Evolutionary conservation across 1,139 yeast genomes (phyloP).

Genomic region (Sugiyamaella castrensis): DNA sequence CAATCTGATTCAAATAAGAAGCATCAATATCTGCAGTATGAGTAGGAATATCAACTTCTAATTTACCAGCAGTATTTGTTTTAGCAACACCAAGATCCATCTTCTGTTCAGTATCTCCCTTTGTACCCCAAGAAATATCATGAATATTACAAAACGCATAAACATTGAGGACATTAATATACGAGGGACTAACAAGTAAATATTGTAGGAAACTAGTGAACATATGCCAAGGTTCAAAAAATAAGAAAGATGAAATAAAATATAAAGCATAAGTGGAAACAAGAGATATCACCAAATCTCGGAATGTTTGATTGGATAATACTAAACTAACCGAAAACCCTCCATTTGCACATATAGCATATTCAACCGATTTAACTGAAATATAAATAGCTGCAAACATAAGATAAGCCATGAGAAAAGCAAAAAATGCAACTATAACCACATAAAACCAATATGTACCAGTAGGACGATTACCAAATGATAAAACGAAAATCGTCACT

Average conservation of each 20-base stretch:
- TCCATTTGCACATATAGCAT: constrained; percentile 41
- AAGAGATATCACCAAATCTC: constrained; percentile 85
- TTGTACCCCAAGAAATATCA: constrained; percentile 87
- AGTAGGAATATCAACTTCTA: constrained; percentile 65
- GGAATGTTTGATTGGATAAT: constrained; percentile 60
- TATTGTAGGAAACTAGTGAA: constrained; percentile 70
- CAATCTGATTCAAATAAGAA: constrained; percentile 46
- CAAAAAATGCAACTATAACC: constrained; percentile 84
- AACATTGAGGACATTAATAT: constrained; percentile 73
- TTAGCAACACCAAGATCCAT: constrained; percentile 70
- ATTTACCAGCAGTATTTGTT: constrained; percentile 50
- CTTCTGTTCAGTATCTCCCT: constrained; percentile 60
- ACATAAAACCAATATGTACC: constrained; percentile 84
- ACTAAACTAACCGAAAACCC: constrained; percentile 48
- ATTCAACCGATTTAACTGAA: constrained; percentile 68
- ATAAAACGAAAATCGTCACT: constrained; percentile 85
- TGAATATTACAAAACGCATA: constrained; percentile 84
- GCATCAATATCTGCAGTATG: constrained; percentile 60
- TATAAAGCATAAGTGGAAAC: constrained; percentile 82
- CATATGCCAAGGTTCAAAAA: constrained; percentile 79
- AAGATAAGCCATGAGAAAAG: constrained; percentile 88
- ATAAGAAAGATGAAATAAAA: constrained; percentile 68
- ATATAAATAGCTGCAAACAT: constrained; percentile 83
- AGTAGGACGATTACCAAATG: constrained; percentile 92
- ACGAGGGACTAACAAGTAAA: constrained; percentile 67